These are phyloP conservation scores for Neurospora sp. DNA, from an alignment of 495 filamentous ascomycete species.

Conservation along the genomic window DNA sequence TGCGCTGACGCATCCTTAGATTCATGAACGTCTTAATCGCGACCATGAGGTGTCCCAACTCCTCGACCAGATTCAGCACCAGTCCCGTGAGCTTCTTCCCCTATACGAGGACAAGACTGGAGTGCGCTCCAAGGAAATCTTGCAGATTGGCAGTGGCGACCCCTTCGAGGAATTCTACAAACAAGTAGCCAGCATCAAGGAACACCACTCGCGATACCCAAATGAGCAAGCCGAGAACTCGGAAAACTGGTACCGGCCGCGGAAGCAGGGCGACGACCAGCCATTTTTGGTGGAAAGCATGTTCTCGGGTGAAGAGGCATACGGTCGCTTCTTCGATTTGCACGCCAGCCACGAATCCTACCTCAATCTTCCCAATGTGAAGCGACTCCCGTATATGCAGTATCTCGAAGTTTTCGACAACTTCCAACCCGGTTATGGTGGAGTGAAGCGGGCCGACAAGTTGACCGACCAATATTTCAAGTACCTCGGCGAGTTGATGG, in stretches of 20 bases:
- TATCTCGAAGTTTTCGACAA: conserved; percentile 83
- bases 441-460: conserved; percentile 70
- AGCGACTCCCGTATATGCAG: conserved; percentile 78
- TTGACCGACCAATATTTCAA: conserved; percentile 82
- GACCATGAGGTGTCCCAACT: conserved; percentile 90
- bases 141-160: conserved; percentile 76
- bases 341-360: conserved; percentile 76
- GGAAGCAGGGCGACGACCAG: conserved; percentile 43
- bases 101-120: conserved; percentile 77
- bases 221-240: conserved; percentile 94
- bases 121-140: conserved; percentile 64
- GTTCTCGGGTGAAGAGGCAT: conserved; percentile 93
- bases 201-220: conserved; percentile 82
- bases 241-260: conserved; percentile 79
- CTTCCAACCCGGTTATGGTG: conserved; percentile 61
- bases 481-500: conserved; percentile 70
- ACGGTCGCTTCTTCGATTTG: conserved; percentile 82
- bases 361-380: conserved; percentile 76
- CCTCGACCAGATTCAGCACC: conserved; percentile 72
- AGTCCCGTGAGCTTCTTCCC: conserved; percentile 68
- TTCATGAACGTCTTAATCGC: conserved; percentile 72
- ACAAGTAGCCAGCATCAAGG: conserved; percentile 67
- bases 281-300: conserved; percentile 75
- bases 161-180: conserved; percentile 89
- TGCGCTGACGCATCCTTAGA: conserved; percentile 42